phyloP scores from a whole-genome alignment of 352 stramenopile genomes.

The Globisporangium apiculatum region DNA sequence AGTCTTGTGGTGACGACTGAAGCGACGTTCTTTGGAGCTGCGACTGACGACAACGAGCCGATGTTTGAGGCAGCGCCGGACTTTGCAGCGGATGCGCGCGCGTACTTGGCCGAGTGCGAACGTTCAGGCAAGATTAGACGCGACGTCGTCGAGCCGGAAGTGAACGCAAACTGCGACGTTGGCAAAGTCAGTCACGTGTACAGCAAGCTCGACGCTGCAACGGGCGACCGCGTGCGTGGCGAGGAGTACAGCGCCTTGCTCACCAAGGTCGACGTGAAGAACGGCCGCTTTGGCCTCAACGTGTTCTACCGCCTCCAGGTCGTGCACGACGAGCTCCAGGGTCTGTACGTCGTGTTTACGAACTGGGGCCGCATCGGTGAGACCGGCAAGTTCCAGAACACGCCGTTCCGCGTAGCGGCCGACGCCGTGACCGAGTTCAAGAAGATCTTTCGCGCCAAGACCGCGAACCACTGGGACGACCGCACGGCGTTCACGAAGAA shows the following conservation, averaged over 20 bases:
- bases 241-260: conserved; percentile 50
- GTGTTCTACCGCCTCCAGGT: conserved; percentile 74
- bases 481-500: conserved; percentile 50
- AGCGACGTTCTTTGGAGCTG: conserved; percentile 18
- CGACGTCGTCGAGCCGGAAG: conserved; percentile 29
- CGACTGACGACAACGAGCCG: conserved; percentile 14
- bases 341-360: conserved; percentile 66
- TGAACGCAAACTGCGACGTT: conserved; percentile 54
- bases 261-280: conserved; percentile 73
- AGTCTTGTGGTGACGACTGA: conserved; percentile 19
- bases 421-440: conserved; percentile 68
- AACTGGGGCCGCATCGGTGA: conserved; percentile 80
- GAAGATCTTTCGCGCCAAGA: conserved; percentile 80
- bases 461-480: conserved; percentile 55
- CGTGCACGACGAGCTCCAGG: conserved; percentile 61
- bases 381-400: conserved; percentile 73
- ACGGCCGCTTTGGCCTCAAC: conserved; percentile 63
- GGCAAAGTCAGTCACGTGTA: conserved; percentile 42
- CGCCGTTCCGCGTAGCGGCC: conserved; percentile 41
- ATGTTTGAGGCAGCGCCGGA: conserved; percentile 25
- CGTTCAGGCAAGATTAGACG: conserved; percentile 46
- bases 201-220: conserved; percentile 16
- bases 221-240: conserved; percentile 18
- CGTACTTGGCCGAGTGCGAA: conserved; percentile 49
- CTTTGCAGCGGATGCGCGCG: conserved; percentile 38